phyloP scores from a whole-genome alignment of 148 eudicot genomes.

The Camellia sinensis region DNA sequence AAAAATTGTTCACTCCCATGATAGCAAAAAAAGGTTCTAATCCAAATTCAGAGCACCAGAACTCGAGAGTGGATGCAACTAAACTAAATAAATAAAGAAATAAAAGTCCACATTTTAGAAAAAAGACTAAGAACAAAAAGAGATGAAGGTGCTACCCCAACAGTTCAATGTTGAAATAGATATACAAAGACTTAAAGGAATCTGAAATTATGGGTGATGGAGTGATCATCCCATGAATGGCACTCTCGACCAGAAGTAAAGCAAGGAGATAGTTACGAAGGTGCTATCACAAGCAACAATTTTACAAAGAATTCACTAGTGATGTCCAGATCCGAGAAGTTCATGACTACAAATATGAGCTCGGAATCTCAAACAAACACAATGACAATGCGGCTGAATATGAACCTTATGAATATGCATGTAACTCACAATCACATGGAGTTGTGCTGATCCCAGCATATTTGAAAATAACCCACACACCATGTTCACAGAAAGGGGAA shows the following conservation, averaged over 20 bases:
- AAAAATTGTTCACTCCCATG: not conserved
- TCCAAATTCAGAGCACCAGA: constrained; percentile 1
- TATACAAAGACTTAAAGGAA: not conserved
- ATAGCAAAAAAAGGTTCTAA: not conserved
- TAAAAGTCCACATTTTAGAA: not conserved
- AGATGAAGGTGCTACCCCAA: not conserved
- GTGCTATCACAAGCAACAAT: not conserved
- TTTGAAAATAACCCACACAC: not conserved
- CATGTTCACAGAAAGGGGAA: not conserved
- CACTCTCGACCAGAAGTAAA: not conserved
- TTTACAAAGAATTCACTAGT: not conserved
- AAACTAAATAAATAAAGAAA: not conserved
- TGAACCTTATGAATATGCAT: not conserved
- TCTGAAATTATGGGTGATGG: not conserved
- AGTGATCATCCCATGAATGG: not conserved
- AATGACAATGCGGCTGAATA: not conserved
- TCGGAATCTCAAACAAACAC: not conserved
- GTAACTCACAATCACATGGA: not conserved
- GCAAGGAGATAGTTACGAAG: not conserved
- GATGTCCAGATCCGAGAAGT: not conserved
- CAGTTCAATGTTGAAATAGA: not conserved
- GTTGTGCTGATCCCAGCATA: not conserved
- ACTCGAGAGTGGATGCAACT: not conserved
- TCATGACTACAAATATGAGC: not conserved
- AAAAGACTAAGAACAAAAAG: not conserved